These are phyloP conservation scores for Spathaspora arborariae DNA, from an alignment of 805 yeast species.

Conservation along the genomic window DNA sequence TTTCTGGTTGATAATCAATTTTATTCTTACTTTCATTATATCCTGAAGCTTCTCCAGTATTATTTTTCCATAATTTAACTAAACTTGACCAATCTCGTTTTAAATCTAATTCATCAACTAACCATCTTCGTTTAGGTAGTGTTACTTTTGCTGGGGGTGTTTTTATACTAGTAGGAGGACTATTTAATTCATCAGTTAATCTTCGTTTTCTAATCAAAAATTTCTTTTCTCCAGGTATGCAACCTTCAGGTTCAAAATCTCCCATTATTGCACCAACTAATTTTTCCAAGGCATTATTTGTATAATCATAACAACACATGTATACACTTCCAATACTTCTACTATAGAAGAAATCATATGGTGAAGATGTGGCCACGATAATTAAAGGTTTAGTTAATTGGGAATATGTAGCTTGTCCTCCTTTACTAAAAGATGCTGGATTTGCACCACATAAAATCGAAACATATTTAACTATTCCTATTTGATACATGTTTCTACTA, in stretches of 20 bases:
- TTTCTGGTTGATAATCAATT: conserved; percentile 23
- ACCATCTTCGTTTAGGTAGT: conserved; percentile 44
- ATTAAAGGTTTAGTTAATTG: conserved; percentile 48
- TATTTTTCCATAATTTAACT: conserved; percentile 40
- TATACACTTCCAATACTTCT: conserved; percentile 53
- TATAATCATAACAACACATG: conserved; percentile 59
- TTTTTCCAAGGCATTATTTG: conserved; percentile 46
- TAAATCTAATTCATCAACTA: conserved; percentile 52
- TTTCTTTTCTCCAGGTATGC: conserved; percentile 52
- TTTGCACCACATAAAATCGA: conserved; percentile 50
- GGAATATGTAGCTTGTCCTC: conserved; percentile 14
- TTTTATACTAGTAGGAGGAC: conserved; percentile 5
- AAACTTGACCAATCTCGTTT: conserved; percentile 50
- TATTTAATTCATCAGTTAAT: conserved; percentile 10
- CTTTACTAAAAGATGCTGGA: conserved; percentile 24
- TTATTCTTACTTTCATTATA: conserved; percentile 10
- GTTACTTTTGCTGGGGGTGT: conserved; percentile 6
- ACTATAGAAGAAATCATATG: conserved; percentile 58
- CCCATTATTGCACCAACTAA: conserved; percentile 54
- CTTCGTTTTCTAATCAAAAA: conserved; percentile 24
- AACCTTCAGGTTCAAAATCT: conserved; percentile 46
- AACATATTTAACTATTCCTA: conserved; percentile 56
- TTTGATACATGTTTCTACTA: conserved; percentile 56
- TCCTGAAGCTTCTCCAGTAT: conserved; percentile 17
- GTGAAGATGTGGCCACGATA: conserved; percentile 58